Evolutionary conservation across 768 basidiomycete species (phyloP), one percentile per base, ranked within the genome.

Genomic region (Leucocoprinus sp.): DNA sequence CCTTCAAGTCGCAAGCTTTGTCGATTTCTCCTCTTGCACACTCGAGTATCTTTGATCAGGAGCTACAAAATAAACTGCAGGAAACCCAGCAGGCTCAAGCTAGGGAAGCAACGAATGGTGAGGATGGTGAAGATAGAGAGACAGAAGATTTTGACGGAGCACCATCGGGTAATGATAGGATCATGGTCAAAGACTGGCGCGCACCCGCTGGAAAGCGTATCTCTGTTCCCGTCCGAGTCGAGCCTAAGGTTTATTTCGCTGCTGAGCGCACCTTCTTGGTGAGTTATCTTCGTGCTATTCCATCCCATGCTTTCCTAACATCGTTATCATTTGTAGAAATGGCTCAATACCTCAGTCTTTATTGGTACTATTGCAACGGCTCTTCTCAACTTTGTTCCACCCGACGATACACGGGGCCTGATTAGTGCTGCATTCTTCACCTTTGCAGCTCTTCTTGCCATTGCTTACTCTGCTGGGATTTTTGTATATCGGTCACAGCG

Each of bases 161-260:
- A 3, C 60, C 64, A 7, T 59, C 55, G 23, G 57, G 51, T 4
- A 71, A 76, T 17, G 79, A 82, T 51, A 72, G 79, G 50, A 60
- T 83, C 12, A 58, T 85, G 37, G 76, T 73, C 42, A 70, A 82
- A 45, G 75, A 78, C 48, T 89, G 84, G 82, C 68, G 60, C 19
- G 95, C 93, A 1, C 86, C 89, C 0, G 65, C 72, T 33, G 93
- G 93, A 8, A 97, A 97, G 70, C 74, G 76, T 52, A 93, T 99
- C 47, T 79, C 92, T 0, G 80, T 98, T 2, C 93, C 95, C 19
- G 85, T 99, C n/a, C 78, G 96, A 43, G 78, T 99, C 37, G 96
- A 99, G 62, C 96, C 96, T 22, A 99, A 99, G 66, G 93, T 96
- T 3, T 95, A 93, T 59, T 99, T 97, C 60, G 96, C 96, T 5